A percentile compares a stretch with the other conserved stretches of the same genome.
phyloP scores from a whole-genome alignment of 805 yeast genomes.

The Teunomyces barrocoloradensis region DNA sequence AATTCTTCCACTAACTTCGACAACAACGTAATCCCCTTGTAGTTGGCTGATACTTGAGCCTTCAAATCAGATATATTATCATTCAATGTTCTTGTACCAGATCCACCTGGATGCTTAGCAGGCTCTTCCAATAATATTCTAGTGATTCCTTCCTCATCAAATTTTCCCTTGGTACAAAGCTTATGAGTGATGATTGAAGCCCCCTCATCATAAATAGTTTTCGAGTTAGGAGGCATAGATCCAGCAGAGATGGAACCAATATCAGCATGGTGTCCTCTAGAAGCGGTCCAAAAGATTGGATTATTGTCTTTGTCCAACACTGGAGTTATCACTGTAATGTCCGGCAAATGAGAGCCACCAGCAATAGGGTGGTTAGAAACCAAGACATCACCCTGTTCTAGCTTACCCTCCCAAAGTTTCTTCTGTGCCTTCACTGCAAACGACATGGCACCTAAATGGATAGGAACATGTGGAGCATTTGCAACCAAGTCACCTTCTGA shows the following conservation, averaged over 20 bases:
- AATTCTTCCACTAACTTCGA: constrained; percentile 60
- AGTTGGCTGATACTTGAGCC: constrained; percentile 73
- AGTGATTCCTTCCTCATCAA: constrained; percentile 70
- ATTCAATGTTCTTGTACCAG: constrained; percentile 80
- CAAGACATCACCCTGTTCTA: constrained; percentile 41
- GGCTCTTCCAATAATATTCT: constrained; percentile 68
- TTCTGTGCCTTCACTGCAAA: constrained; percentile 44
- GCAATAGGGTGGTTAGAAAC: constrained; percentile 44
- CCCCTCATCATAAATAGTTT: constrained; percentile 83
- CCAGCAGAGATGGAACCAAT: constrained; percentile 93
- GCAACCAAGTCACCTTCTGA: constrained; percentile 43
- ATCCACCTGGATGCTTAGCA: constrained; percentile 77
- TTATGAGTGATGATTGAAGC: constrained; percentile 80
- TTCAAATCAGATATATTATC: constrained; percentile 71
- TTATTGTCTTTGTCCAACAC: constrained; percentile 53
- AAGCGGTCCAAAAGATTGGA: constrained; percentile 83
- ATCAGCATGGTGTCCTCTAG: constrained; percentile 95
- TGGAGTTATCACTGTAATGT: constrained; percentile 88
- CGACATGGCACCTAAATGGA: constrained; percentile 49
- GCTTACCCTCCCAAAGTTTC: constrained; percentile 38
- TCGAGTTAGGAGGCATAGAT: constrained; percentile 91
- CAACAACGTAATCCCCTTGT: constrained; percentile 73
- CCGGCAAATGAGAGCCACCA: constrained; percentile 44
- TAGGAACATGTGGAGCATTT: constrained; percentile 47
- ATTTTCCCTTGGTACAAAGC: constrained; percentile 64